Base-by-base conservation (phyloP, 1,139 yeast species). In the Komagataea norvegica region DNA sequence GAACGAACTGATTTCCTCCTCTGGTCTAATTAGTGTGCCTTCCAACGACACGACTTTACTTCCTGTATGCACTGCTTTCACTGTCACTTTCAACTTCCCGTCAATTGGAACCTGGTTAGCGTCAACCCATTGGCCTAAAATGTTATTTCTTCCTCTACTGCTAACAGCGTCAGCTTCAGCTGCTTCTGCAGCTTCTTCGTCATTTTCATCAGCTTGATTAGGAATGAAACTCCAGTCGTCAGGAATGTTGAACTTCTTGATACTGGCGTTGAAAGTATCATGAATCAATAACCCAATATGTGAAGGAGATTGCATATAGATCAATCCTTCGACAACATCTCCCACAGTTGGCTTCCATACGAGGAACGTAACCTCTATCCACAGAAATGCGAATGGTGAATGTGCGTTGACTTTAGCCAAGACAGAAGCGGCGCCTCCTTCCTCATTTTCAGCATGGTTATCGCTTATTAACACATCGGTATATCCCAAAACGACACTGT, bases 211-310 rank as follows among this genome's bases (percentile, higher is more conserved):
- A 8, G 46, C 53, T 54, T 87, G 93, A 50, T 71, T 77, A 34
- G 93, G 91, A 38, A 83, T 71, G 61, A 89, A 91, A 25, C 67
- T 66, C 98, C 98, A 91, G 37, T 69, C 74, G 29, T 66, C 64
- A 14, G 98, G 98, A 46, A 91, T 87, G 51, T 77, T 78, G 57
- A 74, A 81, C 59, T 85, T 79, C 60, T 85, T 86, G 48, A 91
- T 87, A 38, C 93, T 79, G 24, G 96, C 97, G 63, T 91, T 93
- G 67, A 91, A 91, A 1, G 95, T 86, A 61, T 91, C 97, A 59
- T 86, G 91, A 37, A 91, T 72, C 50, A 91, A 72, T 47, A 91
- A 68, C 44, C 97, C 97, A 54, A 93, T 81, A 57, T 91, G 98
- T 8, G 95, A 83, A 13, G 95, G 96, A 2, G 96, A 82, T 65